These are phyloP conservation scores for Sistotremastrum suecicum DNA, from an alignment of 768 basidiomycete species.

Conservation along the genomic window DNA sequence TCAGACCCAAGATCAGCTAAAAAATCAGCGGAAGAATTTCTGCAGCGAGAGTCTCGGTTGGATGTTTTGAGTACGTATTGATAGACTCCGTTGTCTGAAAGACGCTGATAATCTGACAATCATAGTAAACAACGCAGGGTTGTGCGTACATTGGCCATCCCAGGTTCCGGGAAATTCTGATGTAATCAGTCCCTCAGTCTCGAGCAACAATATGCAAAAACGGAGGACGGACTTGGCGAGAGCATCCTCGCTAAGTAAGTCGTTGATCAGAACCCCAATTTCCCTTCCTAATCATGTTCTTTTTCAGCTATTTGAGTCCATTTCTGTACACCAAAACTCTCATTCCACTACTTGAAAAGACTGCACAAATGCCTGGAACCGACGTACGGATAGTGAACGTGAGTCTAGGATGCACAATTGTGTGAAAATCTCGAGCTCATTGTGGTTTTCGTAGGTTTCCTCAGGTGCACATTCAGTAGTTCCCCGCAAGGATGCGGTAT, in stretches of 20 bases:
- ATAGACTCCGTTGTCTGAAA: no score
- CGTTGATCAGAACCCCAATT: background rate
- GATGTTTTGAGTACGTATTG: conserved; percentile 26
- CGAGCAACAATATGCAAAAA: no score
- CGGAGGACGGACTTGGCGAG: conserved; percentile 18
- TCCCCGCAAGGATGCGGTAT: conserved; percentile 14
- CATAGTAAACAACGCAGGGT: conserved; percentile 43
- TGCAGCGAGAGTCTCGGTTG: conserved; percentile 24
- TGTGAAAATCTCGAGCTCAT: no score
- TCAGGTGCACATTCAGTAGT: conserved; percentile 6
- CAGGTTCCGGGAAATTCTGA: background rate
- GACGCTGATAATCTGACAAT: background rate
- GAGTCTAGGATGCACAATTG: background rate
- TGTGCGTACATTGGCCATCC: conserved; percentile 19
- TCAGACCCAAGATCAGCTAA: conserved; percentile 22
- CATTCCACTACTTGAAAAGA: conserved; percentile 17
- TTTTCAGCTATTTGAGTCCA: conserved; percentile 16
- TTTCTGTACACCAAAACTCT: conserved; percentile 16
- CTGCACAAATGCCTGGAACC: conserved; percentile 13
- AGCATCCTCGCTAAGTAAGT: conserved; percentile 33
- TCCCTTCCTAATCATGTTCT: conserved; percentile 1
- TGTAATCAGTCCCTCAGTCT: conserved; percentile 5
- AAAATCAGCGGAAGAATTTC: conserved; percentile 21
- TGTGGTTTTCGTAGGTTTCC: conserved; percentile 5
- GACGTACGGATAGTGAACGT: conserved; percentile 21